A percentile compares a stretch with the other conserved stretches of the same genome.
These are phyloP conservation scores for Aspergillus quadricinctus DNA, from an alignment of 2,329 filamentous ascomycete genomes.

Conservation along the genomic window DNA sequence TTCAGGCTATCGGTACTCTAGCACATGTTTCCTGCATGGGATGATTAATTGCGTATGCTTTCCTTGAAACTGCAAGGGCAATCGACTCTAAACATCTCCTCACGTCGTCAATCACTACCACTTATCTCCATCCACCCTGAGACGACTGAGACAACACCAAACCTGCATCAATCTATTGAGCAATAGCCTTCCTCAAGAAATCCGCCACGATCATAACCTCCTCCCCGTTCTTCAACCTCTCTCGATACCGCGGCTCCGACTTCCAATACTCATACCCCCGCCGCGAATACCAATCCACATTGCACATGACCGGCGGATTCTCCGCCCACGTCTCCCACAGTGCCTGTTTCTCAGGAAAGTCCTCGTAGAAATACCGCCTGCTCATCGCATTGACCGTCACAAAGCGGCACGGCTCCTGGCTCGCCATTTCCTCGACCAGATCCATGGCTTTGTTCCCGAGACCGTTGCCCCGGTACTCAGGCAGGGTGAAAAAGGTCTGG, in stretches of 20 bases:
- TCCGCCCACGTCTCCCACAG: conserved; percentile 10
- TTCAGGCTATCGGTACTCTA: not conserved
- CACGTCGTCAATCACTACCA: not conserved
- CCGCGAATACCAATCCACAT: conserved; percentile 23
- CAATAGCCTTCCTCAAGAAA: conserved; percentile 20
- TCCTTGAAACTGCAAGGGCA: not conserved
- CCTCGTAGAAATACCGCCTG: conserved; percentile 20
- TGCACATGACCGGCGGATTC: conserved; percentile 11
- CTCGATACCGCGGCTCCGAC: conserved; percentile 16
- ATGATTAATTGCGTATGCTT: not conserved
- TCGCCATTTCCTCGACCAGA: conserved; percentile 14
- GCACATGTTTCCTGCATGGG: not conserved
- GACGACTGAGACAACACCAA: not conserved
- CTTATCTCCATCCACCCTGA: not conserved
- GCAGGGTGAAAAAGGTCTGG: conserved; percentile 24
- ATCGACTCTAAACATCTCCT: not conserved
- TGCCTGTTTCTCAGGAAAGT: conserved; percentile 8
- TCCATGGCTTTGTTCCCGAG: conserved; percentile 17
- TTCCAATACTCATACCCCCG: conserved; percentile 26
- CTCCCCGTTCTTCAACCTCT: conserved; percentile 7
- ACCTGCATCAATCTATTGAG: not conserved
- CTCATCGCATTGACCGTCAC: conserved; percentile 17
- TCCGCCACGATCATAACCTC: conserved; percentile 12
- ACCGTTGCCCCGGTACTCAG: conserved; percentile 14
- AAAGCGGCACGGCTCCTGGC: conserved; percentile 12